phyloP scores from a whole-genome alignment of 257 asterid species.

The Petrea volubilis region DNA sequence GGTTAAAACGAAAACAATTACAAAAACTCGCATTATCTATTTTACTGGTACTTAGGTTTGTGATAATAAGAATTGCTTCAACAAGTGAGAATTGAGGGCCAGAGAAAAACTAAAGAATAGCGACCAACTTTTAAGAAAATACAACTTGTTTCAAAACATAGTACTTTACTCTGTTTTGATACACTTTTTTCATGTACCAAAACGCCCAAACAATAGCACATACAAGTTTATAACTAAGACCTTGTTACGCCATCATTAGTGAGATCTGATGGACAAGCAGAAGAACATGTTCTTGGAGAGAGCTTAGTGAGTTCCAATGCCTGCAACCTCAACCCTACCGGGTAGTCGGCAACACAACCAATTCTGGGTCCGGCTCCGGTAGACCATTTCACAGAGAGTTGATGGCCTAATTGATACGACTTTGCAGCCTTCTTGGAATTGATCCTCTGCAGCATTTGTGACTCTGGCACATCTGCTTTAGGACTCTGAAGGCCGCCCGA shows the following conservation, averaged over 20 bases:
- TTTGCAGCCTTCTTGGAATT: constrained; percentile 58
- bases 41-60: no score
- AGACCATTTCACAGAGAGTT: constrained; percentile 58
- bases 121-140: no score
- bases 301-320: constrained; percentile 62
- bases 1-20: no score
- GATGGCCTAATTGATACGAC: constrained; percentile 65
- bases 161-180: no score
- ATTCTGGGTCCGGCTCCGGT: constrained; percentile 76
- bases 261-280: constrained; percentile 17
- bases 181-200: no score
- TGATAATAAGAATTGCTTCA: no score
- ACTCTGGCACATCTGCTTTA: constrained; percentile 50
- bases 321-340: constrained; percentile 56
- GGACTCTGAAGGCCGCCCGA: constrained; percentile 70
- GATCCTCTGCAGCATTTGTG: constrained; percentile 52
- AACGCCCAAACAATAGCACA: no score
- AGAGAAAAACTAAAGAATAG: no score
- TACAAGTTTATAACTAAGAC: background rate
- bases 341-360: constrained; percentile 72
- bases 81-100: no score
- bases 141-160: no score
- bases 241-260: constrained; percentile 1
- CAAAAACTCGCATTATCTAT: no score
- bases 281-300: constrained; percentile 42